A percentile compares a stretch with the other conserved stretches of the same genome.
These are phyloP conservation scores for Brassica incana DNA, from an alignment of 345 rosid species.

Conservation along the genomic window DNA sequence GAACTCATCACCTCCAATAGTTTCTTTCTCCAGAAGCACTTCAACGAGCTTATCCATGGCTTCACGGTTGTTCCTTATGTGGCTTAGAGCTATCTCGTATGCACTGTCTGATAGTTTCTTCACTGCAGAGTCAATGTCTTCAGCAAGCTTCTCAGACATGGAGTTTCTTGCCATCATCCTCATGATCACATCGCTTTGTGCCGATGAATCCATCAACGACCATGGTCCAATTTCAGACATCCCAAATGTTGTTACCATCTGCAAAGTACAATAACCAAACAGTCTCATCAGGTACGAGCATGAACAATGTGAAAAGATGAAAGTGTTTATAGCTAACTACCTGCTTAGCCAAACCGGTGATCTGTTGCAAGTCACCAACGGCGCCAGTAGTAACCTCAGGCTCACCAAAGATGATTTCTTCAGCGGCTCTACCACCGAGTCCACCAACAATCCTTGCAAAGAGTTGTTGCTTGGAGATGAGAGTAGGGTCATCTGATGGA, in stretches of 20 bases:
- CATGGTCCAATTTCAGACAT: constrained; percentile 99
- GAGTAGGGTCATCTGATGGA: constrained; percentile 90
- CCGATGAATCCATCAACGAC: constrained; percentile 87
- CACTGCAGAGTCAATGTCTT: constrained; percentile 77
- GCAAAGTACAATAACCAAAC: constrained; percentile 22
- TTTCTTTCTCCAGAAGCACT: constrained; percentile 91
- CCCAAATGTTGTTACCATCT: constrained; percentile 98
- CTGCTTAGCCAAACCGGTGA: constrained; percentile 93
- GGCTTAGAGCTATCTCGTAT: constrained; percentile 73
- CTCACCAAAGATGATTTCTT: constrained; percentile 91
- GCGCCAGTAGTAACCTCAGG: constrained; percentile 99
- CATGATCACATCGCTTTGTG: constrained; percentile 91
- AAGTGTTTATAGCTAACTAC: constrained; percentile 33
- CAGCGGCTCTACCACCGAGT: constrained; percentile 97
- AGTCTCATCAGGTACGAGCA: constrained; percentile 4
- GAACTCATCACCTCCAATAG: constrained; percentile 87
- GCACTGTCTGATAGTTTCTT: constrained; percentile 85
- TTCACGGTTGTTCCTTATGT: constrained; percentile 88
- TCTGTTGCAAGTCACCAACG: constrained; percentile 96
- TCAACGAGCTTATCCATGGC: constrained; percentile 95
- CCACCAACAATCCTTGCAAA: constrained; percentile 99
- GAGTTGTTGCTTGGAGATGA: constrained; percentile 94
- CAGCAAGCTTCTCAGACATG: constrained; percentile 97
- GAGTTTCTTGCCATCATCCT: constrained; percentile 99
- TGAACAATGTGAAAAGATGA: background rate